A percentile compares a stretch with the other conserved stretches of the same genome.
These are phyloP conservation scores for Arabidopsis lyrata DNA, from an alignment of 441 rosid species.

Conservation along the genomic window DNA sequence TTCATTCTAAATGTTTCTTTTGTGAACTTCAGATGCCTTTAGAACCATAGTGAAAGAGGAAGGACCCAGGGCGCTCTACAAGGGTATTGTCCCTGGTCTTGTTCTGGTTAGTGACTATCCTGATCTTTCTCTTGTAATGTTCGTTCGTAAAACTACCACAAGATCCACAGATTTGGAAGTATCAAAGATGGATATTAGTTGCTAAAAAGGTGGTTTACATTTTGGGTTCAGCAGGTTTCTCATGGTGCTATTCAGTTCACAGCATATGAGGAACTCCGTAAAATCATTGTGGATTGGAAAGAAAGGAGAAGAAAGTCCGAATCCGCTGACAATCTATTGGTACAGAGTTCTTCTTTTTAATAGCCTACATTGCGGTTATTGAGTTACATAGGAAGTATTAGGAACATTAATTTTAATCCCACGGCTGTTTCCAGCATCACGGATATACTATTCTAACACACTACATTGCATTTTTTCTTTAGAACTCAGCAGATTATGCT, in stretches of 20 bases:
- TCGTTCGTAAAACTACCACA: not conserved
- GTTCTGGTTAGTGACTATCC: constrained; percentile 65
- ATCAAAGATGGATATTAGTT: constrained; percentile 1
- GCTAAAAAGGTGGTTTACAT: not conserved
- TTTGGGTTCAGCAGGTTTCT: constrained; percentile 78
- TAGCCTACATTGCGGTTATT: not conserved
- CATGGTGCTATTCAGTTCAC: constrained; percentile 97
- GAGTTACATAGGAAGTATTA: not conserved
- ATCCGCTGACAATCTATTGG: constrained; percentile 60
- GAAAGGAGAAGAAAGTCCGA: constrained; percentile 47
- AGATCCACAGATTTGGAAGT: not conserved
- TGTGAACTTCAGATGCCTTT: constrained; percentile 71
- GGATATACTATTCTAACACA: not conserved
- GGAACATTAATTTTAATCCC: constrained; percentile 5
- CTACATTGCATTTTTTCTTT: constrained; percentile 7
- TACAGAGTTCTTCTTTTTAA: constrained; percentile 40
- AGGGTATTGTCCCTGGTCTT: constrained; percentile 83
- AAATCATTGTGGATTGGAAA: constrained; percentile 58
- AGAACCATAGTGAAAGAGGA: constrained; percentile 91
- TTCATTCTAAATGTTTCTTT: constrained; percentile 22
- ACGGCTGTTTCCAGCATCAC: not conserved
- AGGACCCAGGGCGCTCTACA: constrained; percentile 88
- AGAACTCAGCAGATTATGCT: constrained; percentile 93
- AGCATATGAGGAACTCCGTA: constrained; percentile 88
- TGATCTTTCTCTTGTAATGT: not conserved